Percentiles rank a stretch among this genome's conserved stretches.
Evolutionary conservation across 305 asterid species (phyloP).

Genomic region (Fraxinus greggii): DNA sequence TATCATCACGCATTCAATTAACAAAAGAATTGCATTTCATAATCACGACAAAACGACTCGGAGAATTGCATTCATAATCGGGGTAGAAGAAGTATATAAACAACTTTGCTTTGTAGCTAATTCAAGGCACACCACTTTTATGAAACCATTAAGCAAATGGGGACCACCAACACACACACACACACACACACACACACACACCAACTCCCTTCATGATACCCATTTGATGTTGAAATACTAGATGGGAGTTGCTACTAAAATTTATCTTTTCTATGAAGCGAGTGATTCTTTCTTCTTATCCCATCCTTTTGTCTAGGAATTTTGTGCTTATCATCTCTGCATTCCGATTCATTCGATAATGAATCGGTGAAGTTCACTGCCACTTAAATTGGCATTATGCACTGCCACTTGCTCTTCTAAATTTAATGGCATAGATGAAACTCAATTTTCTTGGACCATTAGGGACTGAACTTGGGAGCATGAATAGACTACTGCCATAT

Average conservation of each 20-base stretch:
- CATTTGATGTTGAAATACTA: conserved; percentile 9
- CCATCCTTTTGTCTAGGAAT: neutral
- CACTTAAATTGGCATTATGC: no score
- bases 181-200: neutral
- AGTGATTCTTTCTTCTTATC: conserved; percentile 28
- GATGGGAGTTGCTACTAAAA: neutral
- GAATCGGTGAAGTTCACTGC: neutral
- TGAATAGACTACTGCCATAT: conserved; percentile 3
- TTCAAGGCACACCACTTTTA: conserved; percentile 19
- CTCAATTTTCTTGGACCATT: neutral
- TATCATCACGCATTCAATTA: neutral
- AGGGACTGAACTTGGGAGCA: neutral
- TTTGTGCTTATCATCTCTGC: neutral
- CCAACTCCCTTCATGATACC: neutral
- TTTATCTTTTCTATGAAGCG: conserved; percentile 33
- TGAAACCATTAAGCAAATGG: conserved; percentile 29
- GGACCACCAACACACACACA: conserved; percentile 6
- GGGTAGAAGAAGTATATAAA: neutral
- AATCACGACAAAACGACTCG: neutral
- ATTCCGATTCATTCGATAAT: neutral
- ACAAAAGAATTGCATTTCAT: neutral
- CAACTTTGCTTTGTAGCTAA: conserved; percentile 39
- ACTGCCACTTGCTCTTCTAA: neutral
- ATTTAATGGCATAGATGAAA: neutral
- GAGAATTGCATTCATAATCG: neutral